Percentiles rank a stretch among this genome's conserved stretches.
Conservation (phyloP, 2,329 filamentous ascomycete species). For the Bipolaris zeicola region DNA sequence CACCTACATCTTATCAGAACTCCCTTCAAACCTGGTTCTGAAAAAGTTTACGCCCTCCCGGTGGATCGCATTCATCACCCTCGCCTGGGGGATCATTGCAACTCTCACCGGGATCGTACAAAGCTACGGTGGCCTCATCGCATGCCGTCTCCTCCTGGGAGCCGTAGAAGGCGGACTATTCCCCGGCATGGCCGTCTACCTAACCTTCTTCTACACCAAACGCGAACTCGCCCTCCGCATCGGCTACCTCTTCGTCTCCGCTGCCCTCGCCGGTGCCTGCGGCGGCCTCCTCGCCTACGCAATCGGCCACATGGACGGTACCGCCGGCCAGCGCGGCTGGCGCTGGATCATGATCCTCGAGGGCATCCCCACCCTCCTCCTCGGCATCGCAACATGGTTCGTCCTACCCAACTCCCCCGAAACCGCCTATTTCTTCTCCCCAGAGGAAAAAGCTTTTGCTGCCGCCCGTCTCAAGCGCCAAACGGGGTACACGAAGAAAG, state of each 20-base stretch:
- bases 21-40: slow-evolving; percentile 55
- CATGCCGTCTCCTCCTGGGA: slow-evolving; percentile 70
- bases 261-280: slow-evolving; percentile 72
- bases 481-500: slow-evolving; percentile 54
- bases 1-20: slow-evolving; percentile 53
- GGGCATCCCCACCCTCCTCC: slow-evolving; percentile 60
- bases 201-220: slow-evolving; percentile 79
- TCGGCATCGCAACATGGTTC: slow-evolving; percentile 62
- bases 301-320: slow-evolving; percentile 74
- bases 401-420: slow-evolving; percentile 70
- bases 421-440: slow-evolving; percentile 65
- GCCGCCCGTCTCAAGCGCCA: slow-evolving; percentile 57
- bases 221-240: slow-evolving; percentile 73
- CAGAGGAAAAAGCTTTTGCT: slow-evolving; percentile 66
- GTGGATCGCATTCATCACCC: slow-evolving; percentile 66
- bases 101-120: slow-evolving; percentile 71
- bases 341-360: slow-evolving; percentile 71
- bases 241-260: slow-evolving; percentile 73
- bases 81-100: slow-evolving; percentile 64
- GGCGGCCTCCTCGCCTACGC: slow-evolving; percentile 76
- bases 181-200: slow-evolving; percentile 70
- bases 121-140: slow-evolving; percentile 69
- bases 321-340: slow-evolving; percentile 70
- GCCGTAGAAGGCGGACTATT: slow-evolving; percentile 73
- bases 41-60: slow-evolving; percentile 54